Percentiles rank a stretch among this genome's conserved stretches.
These are phyloP conservation scores for Sergeia podlipaevii DNA, from an alignment of 208 protist species.

Conservation along the genomic window DNA sequence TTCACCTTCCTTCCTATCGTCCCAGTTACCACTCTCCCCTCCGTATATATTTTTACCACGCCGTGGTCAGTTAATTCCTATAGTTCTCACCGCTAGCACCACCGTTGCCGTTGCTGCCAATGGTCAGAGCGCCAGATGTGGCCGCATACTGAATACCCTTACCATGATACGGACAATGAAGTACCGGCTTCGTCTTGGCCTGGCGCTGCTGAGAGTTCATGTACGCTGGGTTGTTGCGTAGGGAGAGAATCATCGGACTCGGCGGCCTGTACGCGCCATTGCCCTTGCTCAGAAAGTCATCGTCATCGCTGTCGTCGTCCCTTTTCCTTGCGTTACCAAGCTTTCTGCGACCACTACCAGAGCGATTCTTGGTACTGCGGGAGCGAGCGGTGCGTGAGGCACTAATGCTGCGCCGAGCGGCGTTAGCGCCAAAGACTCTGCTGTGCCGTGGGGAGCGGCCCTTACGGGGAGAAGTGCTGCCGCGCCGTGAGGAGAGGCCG, in stretches of 20 bases:
- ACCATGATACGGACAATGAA: constrained; percentile 5
- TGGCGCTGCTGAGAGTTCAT: constrained; percentile 9
- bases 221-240: constrained; percentile 67
- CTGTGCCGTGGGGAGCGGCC: not conserved
- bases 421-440: not conserved
- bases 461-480: not conserved
- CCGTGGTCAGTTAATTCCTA: too few species aligned
- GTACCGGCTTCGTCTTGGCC: constrained; percentile 1
- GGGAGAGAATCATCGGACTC: constrained; percentile 83
- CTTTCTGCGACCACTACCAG: not conserved
- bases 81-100: too few species aligned
- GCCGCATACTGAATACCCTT: not conserved
- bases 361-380: not conserved
- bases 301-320: constrained; percentile 19
- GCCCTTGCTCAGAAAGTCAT: constrained; percentile 29
- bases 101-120: not conserved
- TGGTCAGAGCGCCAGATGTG: not conserved
- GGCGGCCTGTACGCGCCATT: constrained; percentile 67
- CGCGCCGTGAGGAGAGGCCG: not conserved
- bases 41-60: too few species aligned
- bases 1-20: too few species aligned
- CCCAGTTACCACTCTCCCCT: too few species aligned
- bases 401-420: not conserved
- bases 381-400: not conserved
- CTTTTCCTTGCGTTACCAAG: not conserved